Evolutionary conservation across 192 early-diverging fungal species (phyloP), one percentile per base, ranked within the genome.

Genomic region (Backusella liffmaniae): DNA sequence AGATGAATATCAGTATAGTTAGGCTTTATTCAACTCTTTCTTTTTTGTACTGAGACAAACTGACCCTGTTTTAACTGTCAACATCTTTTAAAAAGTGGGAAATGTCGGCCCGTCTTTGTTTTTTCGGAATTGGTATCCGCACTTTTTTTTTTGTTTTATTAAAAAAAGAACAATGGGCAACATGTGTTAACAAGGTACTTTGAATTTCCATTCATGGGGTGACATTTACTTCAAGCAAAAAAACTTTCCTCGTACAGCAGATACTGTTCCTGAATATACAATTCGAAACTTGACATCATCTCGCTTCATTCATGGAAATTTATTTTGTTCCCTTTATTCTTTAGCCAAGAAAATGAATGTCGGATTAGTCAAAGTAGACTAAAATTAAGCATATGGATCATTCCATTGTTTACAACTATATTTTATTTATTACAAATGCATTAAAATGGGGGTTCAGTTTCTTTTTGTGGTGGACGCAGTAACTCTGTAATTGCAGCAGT

Each of bases 401-500:
- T 44, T 44, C 42, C 15, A 44, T 44, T 44, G 13, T 44, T 44
- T 44, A 44, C 10, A 39, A 39, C 32, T 32, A 32, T 32, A 7
- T 41, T n/a, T 49, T 49, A n/a, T 49, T 49, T 49, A 49, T 49
- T 49, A n/a, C 46, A 53, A 53, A 3, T 39, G 37, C 0, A 39
- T 39, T 23, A 59, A 29, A 62, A 62, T 29, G 26, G 1, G 23
- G 26, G 10, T 29, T 62, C 8, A 0, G 23, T 8, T 2, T 62
- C 23, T 29, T 75, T 72, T 66, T 80, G 62, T 35, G 79, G 76
- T 32, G 88, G 75, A 66, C 89, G 84, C 85, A 95, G 92, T 7
- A 96, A 91, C 23, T 95, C 90, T 35, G 89, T 83, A 70, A 96
- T 88, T 23, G 94, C 92, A 66, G 95, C 87, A 69, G 88, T 87